Base-by-base conservation (phyloP, 257 asterid species). In the Striga asiatica region DNA sequence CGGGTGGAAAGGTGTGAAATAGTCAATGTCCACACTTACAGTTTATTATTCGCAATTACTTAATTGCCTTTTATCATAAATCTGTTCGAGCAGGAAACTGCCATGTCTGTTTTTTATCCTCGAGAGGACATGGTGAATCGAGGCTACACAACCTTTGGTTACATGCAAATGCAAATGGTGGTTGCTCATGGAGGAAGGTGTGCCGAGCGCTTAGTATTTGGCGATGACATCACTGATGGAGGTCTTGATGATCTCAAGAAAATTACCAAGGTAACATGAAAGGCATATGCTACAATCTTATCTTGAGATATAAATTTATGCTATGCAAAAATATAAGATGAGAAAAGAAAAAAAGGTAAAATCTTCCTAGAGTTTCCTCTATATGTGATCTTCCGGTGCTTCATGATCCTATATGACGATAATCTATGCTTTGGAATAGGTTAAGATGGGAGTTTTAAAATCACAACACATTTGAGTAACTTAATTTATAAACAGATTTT, bases 181-280 rank as follows among this genome's bases (percentile, higher is more conserved):
- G 98, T 91, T 67, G 97, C 97, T 70, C 98, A 91, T 71, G 98
- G 98, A 6, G 98, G 98, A 38, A 82, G 92, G 19, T 91, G 98
- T 74, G 98, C 98, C 9, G 98, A 87, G 73, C 95, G 82, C 41
- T 74, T 84, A 64, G 87, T 84, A 50, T 91, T 76, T 73, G 98
- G 98, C 48, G 93, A 80, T 67, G 92, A 91, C 67, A 74, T 91
- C 60, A 84, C 98, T 39, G 98, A 87, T 76, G 98, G 98, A 59
- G 95, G 98, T 60, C 72, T 57, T 31, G 89, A 84, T 61, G 98
- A 91, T 78, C 82, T 87, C n/a, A 88, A 84, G 76, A 91, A 84
- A 79, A 87, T 91, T 42, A 91, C 98, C 31, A 91, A 82, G 98
- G 98, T 72, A 69, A 61, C 42, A 37, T 16, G 43, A 28, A 62